Percentiles rank a stretch among this genome's conserved stretches.
These are phyloP conservation scores for Suillus cothurnatus DNA, from an alignment of 768 basidiomycete species.

Conservation along the genomic window DNA sequence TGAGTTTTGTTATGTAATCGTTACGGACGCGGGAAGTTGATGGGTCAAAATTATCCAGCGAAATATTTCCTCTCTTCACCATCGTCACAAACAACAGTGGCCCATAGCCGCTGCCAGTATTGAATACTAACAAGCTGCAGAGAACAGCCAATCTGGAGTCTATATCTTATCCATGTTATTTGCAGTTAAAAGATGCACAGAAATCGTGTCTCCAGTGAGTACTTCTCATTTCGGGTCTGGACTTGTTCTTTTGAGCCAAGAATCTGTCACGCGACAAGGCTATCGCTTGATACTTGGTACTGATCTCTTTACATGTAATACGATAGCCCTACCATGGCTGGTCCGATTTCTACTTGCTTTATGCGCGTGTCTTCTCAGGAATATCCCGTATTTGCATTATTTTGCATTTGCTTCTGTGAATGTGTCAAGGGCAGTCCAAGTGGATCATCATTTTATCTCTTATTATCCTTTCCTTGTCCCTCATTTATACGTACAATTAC, in stretches of 20 bases:
- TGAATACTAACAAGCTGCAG: constrained; percentile 17
- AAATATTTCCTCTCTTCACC: constrained; percentile 31
- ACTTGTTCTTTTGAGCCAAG: constrained; percentile 14
- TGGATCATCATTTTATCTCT: constrained; percentile 25
- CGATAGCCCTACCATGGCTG: constrained; percentile 24
- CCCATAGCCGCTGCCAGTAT: constrained; percentile 28
- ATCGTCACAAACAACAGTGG: constrained; percentile 35
- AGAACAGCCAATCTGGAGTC: constrained; percentile 38
- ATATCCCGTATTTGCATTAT: constrained; percentile 21
- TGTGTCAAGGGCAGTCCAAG: constrained; percentile 17
- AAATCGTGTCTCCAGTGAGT: constrained; percentile 39
- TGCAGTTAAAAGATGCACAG: constrained; percentile 36
- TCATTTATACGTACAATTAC: constrained; percentile 21
- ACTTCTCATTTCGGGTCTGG: constrained; percentile 28
- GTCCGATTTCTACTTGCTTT: constrained; percentile 15
- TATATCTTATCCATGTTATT: constrained; percentile 38
- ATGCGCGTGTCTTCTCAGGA: constrained; percentile 17
- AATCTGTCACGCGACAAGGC: constrained; percentile 36
- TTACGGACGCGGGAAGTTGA: constrained; percentile 36
- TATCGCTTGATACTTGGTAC: constrained; percentile 33
- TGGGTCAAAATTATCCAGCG: constrained; percentile 18
- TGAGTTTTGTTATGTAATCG: constrained; percentile 8
- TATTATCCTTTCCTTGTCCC: constrained; percentile 24
- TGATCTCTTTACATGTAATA: constrained; percentile 42
- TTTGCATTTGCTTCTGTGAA: constrained; percentile 23